Evolutionary conservation across 768 basidiomycete genomes (phyloP).

Genomic region (Suillus sp.): DNA sequence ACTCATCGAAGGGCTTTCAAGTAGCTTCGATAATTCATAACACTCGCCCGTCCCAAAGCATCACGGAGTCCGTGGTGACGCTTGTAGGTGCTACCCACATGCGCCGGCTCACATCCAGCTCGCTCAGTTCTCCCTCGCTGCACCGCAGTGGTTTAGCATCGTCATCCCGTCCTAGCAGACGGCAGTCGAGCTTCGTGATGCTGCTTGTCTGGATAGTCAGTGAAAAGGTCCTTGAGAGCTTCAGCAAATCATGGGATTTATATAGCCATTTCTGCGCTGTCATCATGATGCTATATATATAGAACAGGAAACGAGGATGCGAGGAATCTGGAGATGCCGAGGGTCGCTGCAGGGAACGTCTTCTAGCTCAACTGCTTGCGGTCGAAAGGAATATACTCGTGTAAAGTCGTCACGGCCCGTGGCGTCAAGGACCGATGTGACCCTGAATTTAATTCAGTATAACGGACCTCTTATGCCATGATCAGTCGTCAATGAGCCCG

Average conservation of each 20-base stretch:
- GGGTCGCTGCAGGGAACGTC: not conserved
- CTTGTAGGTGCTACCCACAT: not conserved
- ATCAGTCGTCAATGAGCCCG: not conserved
- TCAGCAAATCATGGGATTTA: not conserved
- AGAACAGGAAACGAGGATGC: too few relatives aligned
- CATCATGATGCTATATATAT: too few relatives aligned
- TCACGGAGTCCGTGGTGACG: not conserved
- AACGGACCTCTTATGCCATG: not conserved
- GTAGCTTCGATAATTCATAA: not conserved
- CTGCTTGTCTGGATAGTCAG: too few relatives aligned
- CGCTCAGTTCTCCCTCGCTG: not conserved
- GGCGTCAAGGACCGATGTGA: not conserved
- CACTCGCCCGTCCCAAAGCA: too few relatives aligned
- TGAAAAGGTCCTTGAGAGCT: too few relatives aligned
- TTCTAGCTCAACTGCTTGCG: not conserved
- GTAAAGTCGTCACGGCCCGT: not conserved
- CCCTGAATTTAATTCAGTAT: not conserved
- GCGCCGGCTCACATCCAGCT: not conserved
- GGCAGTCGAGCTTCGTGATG: too few relatives aligned
- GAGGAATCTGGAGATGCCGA: not conserved
- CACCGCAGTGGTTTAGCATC: not conserved
- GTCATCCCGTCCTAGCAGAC: not conserved
- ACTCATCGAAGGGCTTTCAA: not conserved
- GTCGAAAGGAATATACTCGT: not conserved
- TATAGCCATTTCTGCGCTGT: too few relatives aligned